Percentiles rank a stretch among this genome's conserved stretches.
Conservation (phyloP, 345 rosid species). For the Aquilaria malaccensis region DNA sequence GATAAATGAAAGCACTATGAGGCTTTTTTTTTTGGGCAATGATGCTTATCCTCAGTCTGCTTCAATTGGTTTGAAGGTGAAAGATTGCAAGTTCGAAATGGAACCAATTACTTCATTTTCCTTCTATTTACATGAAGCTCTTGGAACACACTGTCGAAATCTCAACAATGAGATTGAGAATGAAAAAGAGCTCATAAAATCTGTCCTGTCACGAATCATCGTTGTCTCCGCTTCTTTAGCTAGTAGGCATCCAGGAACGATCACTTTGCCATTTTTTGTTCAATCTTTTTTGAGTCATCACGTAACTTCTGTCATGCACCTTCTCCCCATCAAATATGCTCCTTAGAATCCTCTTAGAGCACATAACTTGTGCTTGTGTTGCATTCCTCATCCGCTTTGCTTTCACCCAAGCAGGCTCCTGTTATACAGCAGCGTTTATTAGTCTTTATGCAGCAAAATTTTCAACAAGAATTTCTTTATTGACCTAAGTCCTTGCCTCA, state of each 20-base stretch:
- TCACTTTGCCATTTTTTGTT: neutral
- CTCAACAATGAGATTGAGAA: too few relatives aligned
- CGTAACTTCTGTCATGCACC: neutral
- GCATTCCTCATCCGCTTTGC: slow-evolving; percentile 61
- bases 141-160: too few relatives aligned
- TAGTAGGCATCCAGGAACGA: neutral
- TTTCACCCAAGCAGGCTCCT: slow-evolving; percentile 97
- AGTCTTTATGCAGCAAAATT: neutral
- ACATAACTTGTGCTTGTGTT: slow-evolving; percentile 65
- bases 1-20: too few relatives aligned
- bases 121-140: too few relatives aligned
- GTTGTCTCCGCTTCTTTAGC: too few relatives aligned
- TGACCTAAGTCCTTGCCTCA: slow-evolving; percentile 31
- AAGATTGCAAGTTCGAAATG: too few relatives aligned
- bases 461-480: neutral
- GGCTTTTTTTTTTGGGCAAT: too few relatives aligned
- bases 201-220: too few relatives aligned
- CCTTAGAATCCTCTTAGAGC: slow-evolving; percentile 65
- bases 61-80: too few relatives aligned
- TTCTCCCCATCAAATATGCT: slow-evolving; percentile 44
- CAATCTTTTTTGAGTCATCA: neutral
- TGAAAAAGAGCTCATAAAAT: too few relatives aligned
- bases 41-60: too few relatives aligned
- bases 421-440: slow-evolving; percentile 2
- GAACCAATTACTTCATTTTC: too few relatives aligned